Evolutionary conservation across 2,329 filamentous ascomycete species (phyloP).

Genomic region (Colletotrichum shisoi): DNA sequence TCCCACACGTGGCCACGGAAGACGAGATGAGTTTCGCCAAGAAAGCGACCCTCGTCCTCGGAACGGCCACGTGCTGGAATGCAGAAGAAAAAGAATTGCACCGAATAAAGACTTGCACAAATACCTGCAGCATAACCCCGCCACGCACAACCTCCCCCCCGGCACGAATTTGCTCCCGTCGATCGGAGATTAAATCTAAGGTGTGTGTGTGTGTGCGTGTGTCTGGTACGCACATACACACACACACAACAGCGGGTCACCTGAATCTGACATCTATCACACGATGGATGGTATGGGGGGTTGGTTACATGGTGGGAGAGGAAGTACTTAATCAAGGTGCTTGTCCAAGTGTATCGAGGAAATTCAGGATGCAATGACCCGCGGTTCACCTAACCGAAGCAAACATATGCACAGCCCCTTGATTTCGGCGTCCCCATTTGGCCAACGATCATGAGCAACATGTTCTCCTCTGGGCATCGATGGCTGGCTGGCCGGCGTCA

Average conservation of each 20-base stretch:
- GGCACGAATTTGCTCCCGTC: conserved; percentile 3
- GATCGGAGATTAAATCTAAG: conserved; percentile 33
- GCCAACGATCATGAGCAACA: background rate
- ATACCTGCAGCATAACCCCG: conserved; percentile 19
- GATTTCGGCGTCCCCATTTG: background rate
- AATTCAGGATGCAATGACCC: background rate
- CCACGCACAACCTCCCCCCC: background rate
- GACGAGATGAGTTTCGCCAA: background rate
- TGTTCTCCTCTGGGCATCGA: background rate
- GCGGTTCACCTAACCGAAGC: background rate
- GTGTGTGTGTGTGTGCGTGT: too few relatives aligned
- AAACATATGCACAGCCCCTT: background rate
- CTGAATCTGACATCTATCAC: conserved; percentile 28
- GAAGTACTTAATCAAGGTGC: too few relatives aligned
- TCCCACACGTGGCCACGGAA: conserved; percentile 3
- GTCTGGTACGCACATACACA: background rate
- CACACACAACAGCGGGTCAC: conserved; percentile 9
- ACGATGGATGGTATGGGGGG: too few relatives aligned
- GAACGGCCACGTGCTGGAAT: background rate
- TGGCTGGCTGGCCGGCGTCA: background rate
- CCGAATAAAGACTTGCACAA: conserved; percentile 3
- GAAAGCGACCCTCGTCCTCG: background rate
- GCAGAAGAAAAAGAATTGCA: background rate
- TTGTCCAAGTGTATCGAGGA: too few relatives aligned
- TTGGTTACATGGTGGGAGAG: too few relatives aligned